Evolutionary conservation across 345 rosid species (phyloP).

Genomic region (Salix dunnii): DNA sequence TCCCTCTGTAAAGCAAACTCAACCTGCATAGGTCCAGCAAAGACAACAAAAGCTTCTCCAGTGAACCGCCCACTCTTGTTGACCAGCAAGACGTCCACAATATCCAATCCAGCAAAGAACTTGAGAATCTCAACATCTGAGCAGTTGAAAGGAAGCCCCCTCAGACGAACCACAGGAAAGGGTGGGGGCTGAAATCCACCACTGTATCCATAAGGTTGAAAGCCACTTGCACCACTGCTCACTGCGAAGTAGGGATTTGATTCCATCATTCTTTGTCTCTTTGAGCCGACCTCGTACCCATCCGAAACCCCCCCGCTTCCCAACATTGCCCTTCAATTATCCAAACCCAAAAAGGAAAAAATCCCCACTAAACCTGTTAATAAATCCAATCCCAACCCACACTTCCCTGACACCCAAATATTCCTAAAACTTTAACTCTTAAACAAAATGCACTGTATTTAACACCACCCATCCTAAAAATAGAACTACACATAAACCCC

Average conservation of each 20-base stretch:
- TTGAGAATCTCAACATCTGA: constrained; percentile 83
- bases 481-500: not conserved
- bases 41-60: constrained; percentile 84
- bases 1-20: constrained; percentile 88
- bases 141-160: constrained; percentile 95
- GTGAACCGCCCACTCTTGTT: constrained; percentile 76
- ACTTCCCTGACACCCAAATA: constrained; percentile 31
- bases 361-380: constrained; percentile 94
- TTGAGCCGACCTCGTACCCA: constrained; percentile 98
- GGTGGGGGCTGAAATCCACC: constrained; percentile 54
- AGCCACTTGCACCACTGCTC: constrained; percentile 60
- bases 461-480: not conserved
- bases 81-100: constrained; percentile 80
- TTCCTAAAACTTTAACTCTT: constrained; percentile 1
- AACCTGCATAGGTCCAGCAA: constrained; percentile 73
- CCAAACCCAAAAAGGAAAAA: constrained; percentile 60
- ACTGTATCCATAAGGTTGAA: constrained; percentile 55
- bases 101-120: constrained; percentile 88
- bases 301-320: constrained; percentile 97
- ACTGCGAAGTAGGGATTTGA: constrained; percentile 99
- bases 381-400: constrained; percentile 75
- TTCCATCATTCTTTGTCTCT: constrained; percentile 99
- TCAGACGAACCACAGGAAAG: constrained; percentile 86
- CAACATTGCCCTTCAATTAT: constrained; percentile 91
- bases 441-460: not conserved